Base-by-base conservation (phyloP, 495 filamentous ascomycete species). In the Chaetomium fimeti region DNA sequence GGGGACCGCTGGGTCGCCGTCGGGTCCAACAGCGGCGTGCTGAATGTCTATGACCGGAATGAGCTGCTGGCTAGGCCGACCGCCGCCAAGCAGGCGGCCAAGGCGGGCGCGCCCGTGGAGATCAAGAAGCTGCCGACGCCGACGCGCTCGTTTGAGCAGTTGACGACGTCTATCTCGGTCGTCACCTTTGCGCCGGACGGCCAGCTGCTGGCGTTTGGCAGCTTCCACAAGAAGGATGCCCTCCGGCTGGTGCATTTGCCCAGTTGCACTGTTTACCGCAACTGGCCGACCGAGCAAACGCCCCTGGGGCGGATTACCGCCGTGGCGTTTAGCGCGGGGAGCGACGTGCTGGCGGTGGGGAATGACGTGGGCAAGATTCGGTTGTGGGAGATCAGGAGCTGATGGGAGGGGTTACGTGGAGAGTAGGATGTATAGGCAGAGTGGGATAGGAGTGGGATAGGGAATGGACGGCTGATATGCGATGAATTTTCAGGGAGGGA, bases 251-350 rank as follows among this genome's bases (percentile, higher is more conserved):
- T 94, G 42, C 94, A 98, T 75, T 77, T 98, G 68, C 93, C 93
- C 2, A 90, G 84, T 63, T 96, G 91, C 73, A 95, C 92, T 3
- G 92, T 97, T 18, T 98, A 94, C 81, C 86, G 85, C 69, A 98
- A 98, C 76, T 98, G 94, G 94, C 94, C 94, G 24, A 98, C 94
- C 47, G 83, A 84, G 45, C 85, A 87, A 74, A 98, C 94, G 60
- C 93, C 95, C 12, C 72, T 98, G 63, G 95, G 95, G 0, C 82
- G 91, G 38, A 87, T 98, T 58, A 90, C 89, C 4, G 83, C 87
- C 2, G 86, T 97, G 52, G 89, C 91, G 22, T 92, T 93, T 69
- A 85, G 83, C n/a, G 84, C 84, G 8, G 76, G 79, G 57, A 88
- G 85, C 36, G 84, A 89, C 68, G 78, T 92, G 68, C 70, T 97